These are phyloP conservation scores for Tetracentron sinense DNA, from an alignment of 164 flowering plant species.

Conservation along the genomic window DNA sequence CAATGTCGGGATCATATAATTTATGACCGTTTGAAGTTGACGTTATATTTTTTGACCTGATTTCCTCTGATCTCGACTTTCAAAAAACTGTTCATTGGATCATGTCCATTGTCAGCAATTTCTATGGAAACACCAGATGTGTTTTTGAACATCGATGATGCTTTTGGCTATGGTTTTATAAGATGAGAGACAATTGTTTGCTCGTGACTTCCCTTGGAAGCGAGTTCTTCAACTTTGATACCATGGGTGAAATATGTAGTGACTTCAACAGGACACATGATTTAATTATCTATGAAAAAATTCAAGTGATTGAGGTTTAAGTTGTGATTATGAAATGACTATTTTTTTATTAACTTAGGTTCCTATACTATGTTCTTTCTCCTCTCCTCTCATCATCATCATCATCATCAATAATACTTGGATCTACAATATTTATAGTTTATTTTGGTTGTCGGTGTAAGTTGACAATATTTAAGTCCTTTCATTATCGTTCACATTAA, in stretches of 20 bases:
- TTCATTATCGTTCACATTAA: too few relatives aligned
- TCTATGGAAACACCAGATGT: conserved; percentile 7
- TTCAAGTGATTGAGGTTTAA: not conserved
- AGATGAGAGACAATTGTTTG: conserved; percentile 15
- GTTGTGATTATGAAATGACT: not conserved
- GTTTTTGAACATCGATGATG: conserved; percentile 11
- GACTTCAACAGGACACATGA: conserved; percentile 27
- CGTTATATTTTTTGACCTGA: too few relatives aligned
- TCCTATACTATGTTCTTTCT: too few relatives aligned
- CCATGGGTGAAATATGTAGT: conserved; percentile 28
- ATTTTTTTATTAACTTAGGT: too few relatives aligned
- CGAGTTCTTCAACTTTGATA: conserved; percentile 28
- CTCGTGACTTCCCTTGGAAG: conserved; percentile 21
- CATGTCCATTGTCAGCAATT: conserved; percentile 10
- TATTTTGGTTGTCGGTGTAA: too few relatives aligned
- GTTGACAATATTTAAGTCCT: too few relatives aligned
- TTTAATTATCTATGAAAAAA: conserved; percentile 23
- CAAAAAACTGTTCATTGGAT: conserved; percentile 26
- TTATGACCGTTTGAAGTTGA: too few relatives aligned
- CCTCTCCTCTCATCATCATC: too few relatives aligned
- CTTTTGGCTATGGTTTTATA: conserved; percentile 8
- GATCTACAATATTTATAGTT: too few relatives aligned
- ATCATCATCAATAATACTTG: too few relatives aligned
- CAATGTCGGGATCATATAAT: too few relatives aligned
- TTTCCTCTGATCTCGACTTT: too few relatives aligned